Conservation (phyloP, 139 green algal species). For the Bryopsis sp. region DNA sequence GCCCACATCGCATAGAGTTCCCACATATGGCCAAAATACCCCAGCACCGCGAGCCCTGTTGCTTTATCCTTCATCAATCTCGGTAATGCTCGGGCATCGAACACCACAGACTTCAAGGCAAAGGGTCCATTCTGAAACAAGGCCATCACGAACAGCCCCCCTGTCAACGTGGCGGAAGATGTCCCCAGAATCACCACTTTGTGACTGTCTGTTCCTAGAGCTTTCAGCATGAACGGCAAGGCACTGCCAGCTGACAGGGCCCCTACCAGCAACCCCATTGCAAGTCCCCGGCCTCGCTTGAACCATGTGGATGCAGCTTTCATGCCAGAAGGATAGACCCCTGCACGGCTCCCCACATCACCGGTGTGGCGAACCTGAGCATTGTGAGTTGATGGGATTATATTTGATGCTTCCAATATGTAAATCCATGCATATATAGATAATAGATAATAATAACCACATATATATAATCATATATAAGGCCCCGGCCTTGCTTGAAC, state of each 20-base stretch:
- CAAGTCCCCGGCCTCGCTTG: background rate
- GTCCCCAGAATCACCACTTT: background rate
- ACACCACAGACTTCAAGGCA: background rate
- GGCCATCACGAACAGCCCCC: background rate
- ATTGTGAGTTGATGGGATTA: too few species aligned
- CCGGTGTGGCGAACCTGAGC: too few species aligned
- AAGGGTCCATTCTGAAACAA: background rate
- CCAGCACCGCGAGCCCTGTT: background rate
- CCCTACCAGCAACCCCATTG: background rate
- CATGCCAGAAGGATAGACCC: background rate
- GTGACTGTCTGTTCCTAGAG: background rate
- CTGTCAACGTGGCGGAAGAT: background rate
- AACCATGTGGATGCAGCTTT: background rate
- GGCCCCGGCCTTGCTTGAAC: too few species aligned
- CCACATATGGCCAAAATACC: constrained; percentile 3
- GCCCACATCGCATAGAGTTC: background rate
- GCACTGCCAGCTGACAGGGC: background rate
- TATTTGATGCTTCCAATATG: too few species aligned
- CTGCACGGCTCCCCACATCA: too few species aligned
- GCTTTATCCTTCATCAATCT: background rate
- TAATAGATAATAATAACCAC: too few species aligned
- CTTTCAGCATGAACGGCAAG: background rate
- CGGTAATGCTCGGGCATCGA: background rate
- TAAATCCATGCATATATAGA: too few species aligned
- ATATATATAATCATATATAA: too few species aligned